Evolutionary conservation across 805 yeast species (phyloP), one percentile per base, ranked within the genome.

Genomic region (Candida rishiriensis): DNA sequence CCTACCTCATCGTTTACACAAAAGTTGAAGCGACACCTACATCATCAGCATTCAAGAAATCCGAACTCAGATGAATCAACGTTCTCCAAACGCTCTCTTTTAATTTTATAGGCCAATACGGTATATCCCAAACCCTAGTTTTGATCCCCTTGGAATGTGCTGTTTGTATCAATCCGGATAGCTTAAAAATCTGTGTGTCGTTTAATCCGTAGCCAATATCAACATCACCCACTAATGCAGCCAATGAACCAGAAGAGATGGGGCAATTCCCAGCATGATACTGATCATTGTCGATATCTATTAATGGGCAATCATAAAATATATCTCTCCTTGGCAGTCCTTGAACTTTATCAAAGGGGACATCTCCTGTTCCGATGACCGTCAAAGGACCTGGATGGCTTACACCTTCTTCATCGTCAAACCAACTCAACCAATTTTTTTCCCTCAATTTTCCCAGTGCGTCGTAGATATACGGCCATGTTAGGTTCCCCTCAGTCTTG

Each of bases 91-190:
- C 71, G 3, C 55, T 54, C 35, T 72, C 56, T 43, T 77, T 68
- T 26, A 65, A 56, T 11, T 52, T 42, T 3, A 57, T 54, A 2
- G 89, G 88, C 87, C 87, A 82, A 33, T 66, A 66, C 1, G 85
- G 80, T 3, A 78, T 79, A 17, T 81, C 88, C 88, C 89, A 84
- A 28, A 83, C 66, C 42, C 90, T 67, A 0, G 85, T 75, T 49
- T 72, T 70, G 32, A 83, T 53, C 12, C 76, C 75, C 39, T 65
- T 46, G 1, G 59, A 52, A 50, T 81, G 86, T 3, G 85, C 81
- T 17, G 44, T 38, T 8, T 63, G 60, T 15, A 76, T 57, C 21
- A 50, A 51, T 5, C 40, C 32, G 26, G 49, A 49, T 21, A 75
- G 47, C 9, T 30, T 52, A 1, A 36, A 41, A 38, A 55, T 46